These are phyloP conservation scores for Umbellularia californica DNA, from an alignment of 164 flowering plant species.

Conservation along the genomic window DNA sequence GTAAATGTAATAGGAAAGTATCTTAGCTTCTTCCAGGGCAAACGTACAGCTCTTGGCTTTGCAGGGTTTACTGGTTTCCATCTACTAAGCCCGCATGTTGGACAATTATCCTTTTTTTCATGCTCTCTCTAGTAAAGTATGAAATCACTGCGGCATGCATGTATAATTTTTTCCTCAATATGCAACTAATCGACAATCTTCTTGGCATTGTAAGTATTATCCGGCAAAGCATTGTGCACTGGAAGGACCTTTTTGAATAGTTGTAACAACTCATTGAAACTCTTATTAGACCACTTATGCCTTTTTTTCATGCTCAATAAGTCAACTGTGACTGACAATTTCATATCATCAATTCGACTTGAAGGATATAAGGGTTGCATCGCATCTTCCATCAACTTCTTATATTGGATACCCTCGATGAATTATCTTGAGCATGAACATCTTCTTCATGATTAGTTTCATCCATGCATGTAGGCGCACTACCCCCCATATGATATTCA, in stretches of 20 bases:
- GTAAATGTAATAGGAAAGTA: not conserved
- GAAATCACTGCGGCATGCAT: not conserved
- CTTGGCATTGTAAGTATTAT: not conserved
- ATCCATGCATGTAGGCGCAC: too few species aligned
- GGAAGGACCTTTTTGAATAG: not conserved
- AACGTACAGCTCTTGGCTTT: not conserved
- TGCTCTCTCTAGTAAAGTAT: not conserved
- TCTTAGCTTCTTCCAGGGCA: not conserved
- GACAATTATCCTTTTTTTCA: not conserved
- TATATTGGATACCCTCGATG: not conserved
- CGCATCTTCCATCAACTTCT: not conserved
- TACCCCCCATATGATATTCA: too few species aligned
- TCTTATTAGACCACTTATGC: constrained; percentile 2
- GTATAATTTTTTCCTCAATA: not conserved
- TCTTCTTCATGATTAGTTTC: too few species aligned
- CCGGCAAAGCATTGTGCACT: not conserved
- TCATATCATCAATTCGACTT: not conserved
- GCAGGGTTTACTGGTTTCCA: not conserved
- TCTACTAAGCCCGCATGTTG: not conserved
- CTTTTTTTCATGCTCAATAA: not conserved
- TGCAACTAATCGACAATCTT: not conserved
- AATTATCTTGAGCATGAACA: not conserved
- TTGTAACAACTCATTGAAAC: not conserved
- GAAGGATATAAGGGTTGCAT: not conserved
- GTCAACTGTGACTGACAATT: not conserved